Evolutionary conservation across 768 basidiomycete genomes (phyloP).

Genomic region (Russula sp.): DNA sequence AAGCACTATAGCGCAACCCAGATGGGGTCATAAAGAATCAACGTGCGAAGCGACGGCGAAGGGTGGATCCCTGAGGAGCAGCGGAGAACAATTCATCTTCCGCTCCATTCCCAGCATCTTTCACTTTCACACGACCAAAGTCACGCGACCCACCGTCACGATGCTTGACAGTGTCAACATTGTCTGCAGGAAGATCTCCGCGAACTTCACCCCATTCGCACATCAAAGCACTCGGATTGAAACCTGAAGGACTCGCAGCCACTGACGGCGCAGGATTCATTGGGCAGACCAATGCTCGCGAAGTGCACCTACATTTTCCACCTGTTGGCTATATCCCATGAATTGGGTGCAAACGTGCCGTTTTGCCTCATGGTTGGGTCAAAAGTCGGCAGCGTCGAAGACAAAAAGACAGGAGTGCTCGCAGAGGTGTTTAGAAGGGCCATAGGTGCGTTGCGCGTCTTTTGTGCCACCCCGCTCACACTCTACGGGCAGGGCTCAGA

Average conservation of each 20-base stretch:
- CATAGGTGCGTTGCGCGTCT: constrained; percentile 59
- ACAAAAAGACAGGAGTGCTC: constrained; percentile 98
- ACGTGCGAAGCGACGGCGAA: no score
- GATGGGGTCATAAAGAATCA: no score
- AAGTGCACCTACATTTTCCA: constrained; percentile 57
- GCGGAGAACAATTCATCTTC: no score
- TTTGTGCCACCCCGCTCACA: not conserved
- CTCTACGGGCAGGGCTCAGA: constrained; percentile 59
- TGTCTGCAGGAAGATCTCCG: constrained; percentile 58
- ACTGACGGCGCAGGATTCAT: constrained; percentile 79
- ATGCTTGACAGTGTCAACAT: no score
- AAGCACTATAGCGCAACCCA: no score
- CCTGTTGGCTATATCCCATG: constrained; percentile 90
- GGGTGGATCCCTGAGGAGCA: no score
- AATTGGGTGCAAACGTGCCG: constrained; percentile 89
- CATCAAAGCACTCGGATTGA: constrained; percentile 92
- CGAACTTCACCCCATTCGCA: constrained; percentile 90
- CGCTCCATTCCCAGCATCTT: no score
- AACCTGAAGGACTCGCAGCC: constrained; percentile 71
- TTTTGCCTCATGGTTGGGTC: constrained; percentile 99
- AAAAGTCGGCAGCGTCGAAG: constrained; percentile 96
- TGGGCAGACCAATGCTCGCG: constrained; percentile 86
- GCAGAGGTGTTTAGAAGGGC: constrained; percentile 92
- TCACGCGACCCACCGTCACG: no score
- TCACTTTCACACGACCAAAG: no score